A percentile compares a stretch with the other conserved stretches of the same genome.
Conservation (phyloP, 2,329 filamentous ascomycete genomes). For the Fusarium anguioides region DNA sequence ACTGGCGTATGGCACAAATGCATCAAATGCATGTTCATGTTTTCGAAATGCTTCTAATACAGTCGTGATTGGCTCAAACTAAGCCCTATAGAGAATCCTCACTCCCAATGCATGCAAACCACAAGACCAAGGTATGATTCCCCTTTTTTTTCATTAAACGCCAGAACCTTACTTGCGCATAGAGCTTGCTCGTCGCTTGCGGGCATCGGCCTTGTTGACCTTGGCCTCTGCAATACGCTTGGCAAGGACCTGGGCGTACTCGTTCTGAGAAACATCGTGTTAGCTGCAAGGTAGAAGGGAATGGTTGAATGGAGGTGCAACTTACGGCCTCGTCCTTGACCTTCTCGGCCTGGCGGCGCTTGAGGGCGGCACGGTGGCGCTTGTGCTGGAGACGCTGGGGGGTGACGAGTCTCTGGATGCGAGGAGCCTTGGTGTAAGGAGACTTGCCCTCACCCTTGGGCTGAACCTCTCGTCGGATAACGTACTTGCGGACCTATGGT, state of each 20-base stretch:
- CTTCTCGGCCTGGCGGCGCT: constrained; percentile 96
- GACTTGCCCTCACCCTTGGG: constrained; percentile 98
- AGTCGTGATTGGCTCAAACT: constrained; percentile 50
- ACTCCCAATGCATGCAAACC: constrained; percentile 57
- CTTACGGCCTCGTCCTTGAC: constrained; percentile 98
- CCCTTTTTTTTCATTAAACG: constrained; percentile 51
- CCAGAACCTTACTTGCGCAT: constrained; percentile 80
- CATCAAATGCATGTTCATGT: constrained; percentile 51
- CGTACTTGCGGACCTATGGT: constrained; percentile 95
- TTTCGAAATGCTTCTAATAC: constrained; percentile 54
- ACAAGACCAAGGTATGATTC: constrained; percentile 53
- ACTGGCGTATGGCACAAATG: constrained; percentile 42
- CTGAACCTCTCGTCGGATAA: constrained; percentile 98
- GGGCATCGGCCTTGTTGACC: constrained; percentile 89
- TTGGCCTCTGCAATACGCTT: constrained; percentile 98
- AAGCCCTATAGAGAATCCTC: constrained; percentile 50
- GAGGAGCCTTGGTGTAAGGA: constrained; percentile 99
- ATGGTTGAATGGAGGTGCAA: constrained; percentile 39
- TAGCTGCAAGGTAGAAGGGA: background rate
- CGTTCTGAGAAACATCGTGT: constrained; percentile 71
- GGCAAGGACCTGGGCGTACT: constrained; percentile 95
- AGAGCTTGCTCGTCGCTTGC: constrained; percentile 97
- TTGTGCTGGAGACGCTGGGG: constrained; percentile 99
- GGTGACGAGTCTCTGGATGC: constrained; percentile 99
- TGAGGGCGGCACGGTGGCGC: constrained; percentile 96